Evolutionary conservation across 2,329 filamentous ascomycete species (phyloP).

Genomic region (Coniella vitis): DNA sequence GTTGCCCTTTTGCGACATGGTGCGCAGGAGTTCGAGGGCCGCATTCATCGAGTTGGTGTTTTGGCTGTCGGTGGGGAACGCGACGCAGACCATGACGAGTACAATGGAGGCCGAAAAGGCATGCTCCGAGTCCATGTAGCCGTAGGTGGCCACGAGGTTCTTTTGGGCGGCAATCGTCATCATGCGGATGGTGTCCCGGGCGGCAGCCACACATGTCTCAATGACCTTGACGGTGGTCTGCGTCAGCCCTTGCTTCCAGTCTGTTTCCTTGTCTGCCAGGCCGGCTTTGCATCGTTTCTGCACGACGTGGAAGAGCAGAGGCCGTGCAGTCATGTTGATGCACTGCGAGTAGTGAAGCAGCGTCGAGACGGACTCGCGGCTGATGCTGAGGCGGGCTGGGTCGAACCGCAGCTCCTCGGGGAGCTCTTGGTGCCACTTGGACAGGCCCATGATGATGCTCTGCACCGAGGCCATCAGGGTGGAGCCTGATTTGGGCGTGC

Average conservation of each 20-base stretch:
- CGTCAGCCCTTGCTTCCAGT: slow-evolving; percentile 42
- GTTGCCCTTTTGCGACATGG: slow-evolving; percentile 48
- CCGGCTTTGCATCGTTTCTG: slow-evolving; percentile 37
- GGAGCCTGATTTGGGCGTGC: slow-evolving; percentile 34
- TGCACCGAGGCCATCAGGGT: slow-evolving; percentile 44
- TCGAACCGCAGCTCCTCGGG: slow-evolving; percentile 42
- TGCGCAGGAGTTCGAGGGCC: slow-evolving; percentile 37
- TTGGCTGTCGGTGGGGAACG: slow-evolving; percentile 38
- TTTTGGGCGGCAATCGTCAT: slow-evolving; percentile 42
- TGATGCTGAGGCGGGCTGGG: slow-evolving; percentile 36
- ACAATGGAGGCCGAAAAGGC: slow-evolving; percentile 47
- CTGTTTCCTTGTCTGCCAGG: slow-evolving; percentile 26
- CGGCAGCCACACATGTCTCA: slow-evolving; percentile 44
- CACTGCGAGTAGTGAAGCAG: slow-evolving; percentile 51
- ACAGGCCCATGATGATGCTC: slow-evolving; percentile 41
- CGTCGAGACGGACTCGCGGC: slow-evolving; percentile 44
- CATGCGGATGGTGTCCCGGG: slow-evolving; percentile 40
- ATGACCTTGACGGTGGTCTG: slow-evolving; percentile 43
- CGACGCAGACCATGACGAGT: slow-evolving; percentile 47
- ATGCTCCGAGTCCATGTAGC: slow-evolving; percentile 52
- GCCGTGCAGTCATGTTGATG: slow-evolving; percentile 50
- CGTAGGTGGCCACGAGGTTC: slow-evolving; percentile 47
- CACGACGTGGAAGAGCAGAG: slow-evolving; percentile 46
- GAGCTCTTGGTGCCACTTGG: slow-evolving; percentile 41
- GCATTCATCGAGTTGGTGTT: slow-evolving; percentile 39